These are phyloP conservation scores for Cadophora luteo-olivacea DNA, from an alignment of 2,329 filamentous ascomycete genomes.

Conservation along the genomic window DNA sequence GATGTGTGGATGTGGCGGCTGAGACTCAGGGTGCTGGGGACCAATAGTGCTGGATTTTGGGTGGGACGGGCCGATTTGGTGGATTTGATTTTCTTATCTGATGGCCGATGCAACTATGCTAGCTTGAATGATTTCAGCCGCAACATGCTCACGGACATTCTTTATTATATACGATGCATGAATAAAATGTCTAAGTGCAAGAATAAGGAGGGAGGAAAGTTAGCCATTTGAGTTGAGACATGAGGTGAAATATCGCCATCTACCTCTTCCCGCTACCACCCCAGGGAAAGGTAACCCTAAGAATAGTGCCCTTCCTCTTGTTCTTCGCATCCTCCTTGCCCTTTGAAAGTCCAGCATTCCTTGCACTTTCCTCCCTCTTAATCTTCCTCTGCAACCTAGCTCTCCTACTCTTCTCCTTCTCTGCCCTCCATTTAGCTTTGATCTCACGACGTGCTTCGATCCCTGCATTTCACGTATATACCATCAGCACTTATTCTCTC, in stretches of 20 bases:
- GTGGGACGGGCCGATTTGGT: neutral
- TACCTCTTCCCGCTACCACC: neutral
- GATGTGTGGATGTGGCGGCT: neutral
- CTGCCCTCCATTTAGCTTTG: neutral
- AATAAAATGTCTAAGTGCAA: too few species aligned
- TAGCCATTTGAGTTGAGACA: neutral
- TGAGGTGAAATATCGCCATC: neutral
- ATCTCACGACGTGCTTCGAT: neutral
- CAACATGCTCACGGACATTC: too few species aligned
- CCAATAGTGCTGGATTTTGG: neutral
- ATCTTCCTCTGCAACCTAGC: neutral
- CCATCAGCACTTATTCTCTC: too few species aligned
- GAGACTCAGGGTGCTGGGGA: neutral
- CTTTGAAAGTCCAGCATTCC: neutral
- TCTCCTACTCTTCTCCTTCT: neutral
- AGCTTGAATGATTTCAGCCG: neutral
- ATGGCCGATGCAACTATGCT: too few species aligned
- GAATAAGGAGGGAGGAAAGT: too few species aligned
- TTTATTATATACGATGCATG: too few species aligned
- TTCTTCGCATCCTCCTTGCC: neutral
- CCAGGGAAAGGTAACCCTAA: neutral
- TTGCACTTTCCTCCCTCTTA: neutral
- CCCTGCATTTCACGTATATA: too few species aligned
- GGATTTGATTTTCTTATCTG: too few species aligned
- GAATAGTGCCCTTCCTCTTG: neutral